Conservation (phyloP, 345 rosid species). For the Eucalyptus tenuipes region DNA sequence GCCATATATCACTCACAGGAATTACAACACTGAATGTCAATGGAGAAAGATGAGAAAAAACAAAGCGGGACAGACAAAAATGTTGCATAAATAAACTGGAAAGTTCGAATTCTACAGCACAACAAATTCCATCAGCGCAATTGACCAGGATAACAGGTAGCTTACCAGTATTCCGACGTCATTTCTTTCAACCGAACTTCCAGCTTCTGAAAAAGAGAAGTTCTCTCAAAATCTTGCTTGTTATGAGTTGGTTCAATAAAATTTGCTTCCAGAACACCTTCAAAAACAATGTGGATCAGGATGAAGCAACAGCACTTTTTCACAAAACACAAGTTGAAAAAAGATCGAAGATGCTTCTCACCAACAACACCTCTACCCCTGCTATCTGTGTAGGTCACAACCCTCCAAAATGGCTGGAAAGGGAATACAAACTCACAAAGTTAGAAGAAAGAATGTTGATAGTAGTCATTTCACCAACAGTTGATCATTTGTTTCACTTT, state of each 20-base stretch:
- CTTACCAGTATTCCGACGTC: constrained; percentile 88
- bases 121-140: background rate
- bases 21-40: background rate
- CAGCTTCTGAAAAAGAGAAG: constrained; percentile 87
- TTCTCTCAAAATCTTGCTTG: constrained; percentile 97
- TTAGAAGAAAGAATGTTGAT: background rate
- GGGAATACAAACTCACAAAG: background rate
- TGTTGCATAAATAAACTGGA: background rate
- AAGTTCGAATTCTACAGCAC: background rate
- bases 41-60: background rate
- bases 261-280: constrained; percentile 91
- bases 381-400: constrained; percentile 27
- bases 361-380: constrained; percentile 94
- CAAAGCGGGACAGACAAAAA: background rate
- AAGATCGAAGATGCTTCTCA: constrained; percentile 25
- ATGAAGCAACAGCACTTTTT: background rate
- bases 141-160: background rate
- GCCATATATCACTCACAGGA: background rate
- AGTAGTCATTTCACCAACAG: background rate
- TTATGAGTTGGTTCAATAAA: constrained; percentile 89
- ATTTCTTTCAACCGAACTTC: constrained; percentile 89
- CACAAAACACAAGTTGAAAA: background rate
- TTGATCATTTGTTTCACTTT: background rate
- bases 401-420: constrained; percentile 89
- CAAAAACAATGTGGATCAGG: background rate